These are phyloP conservation scores for Dorcoceras hygrometricum DNA, from an alignment of 257 asterid species.

Conservation along the genomic window DNA sequence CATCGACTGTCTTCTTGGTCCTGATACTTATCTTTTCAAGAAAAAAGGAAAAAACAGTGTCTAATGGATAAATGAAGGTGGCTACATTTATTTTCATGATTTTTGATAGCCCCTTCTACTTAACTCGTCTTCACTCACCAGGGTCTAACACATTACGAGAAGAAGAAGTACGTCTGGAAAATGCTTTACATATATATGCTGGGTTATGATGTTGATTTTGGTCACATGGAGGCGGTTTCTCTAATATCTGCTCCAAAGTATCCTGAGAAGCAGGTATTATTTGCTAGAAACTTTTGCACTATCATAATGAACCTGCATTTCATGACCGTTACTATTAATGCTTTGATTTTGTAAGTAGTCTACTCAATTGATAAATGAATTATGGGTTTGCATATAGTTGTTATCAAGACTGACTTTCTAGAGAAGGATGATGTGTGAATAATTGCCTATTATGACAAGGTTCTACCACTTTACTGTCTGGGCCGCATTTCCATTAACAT, in stretches of 20 bases:
- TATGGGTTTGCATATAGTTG: conserved; percentile 8
- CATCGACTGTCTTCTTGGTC: neutral
- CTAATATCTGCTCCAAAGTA: conserved; percentile 97
- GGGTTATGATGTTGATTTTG: conserved; percentile 99
- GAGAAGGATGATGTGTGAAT: neutral
- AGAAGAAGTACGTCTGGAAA: conserved; percentile 99
- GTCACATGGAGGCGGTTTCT: conserved; percentile 99
- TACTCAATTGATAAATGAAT: conserved; percentile 3
- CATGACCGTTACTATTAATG: neutral
- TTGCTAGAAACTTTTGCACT: neutral
- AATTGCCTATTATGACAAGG: neutral
- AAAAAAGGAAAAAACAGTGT: neutral
- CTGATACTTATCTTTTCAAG: neutral
- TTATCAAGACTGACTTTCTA: neutral
- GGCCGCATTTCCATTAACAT: neutral
- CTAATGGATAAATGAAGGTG: neutral
- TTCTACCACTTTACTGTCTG: conserved; percentile 2
- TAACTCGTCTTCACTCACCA: conserved; percentile 32
- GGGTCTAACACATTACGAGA: conserved; percentile 90
- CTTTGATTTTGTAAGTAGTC: conserved; percentile 16
- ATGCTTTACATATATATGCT: conserved; percentile 98
- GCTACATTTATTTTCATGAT: conserved; percentile 7
- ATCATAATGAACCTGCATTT: neutral
- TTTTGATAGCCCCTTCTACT: conserved; percentile 5
- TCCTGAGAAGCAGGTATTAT: conserved; percentile 95